Evolutionary conservation across 768 basidiomycete species (phyloP).

Genomic region (Tricholoma terreum): DNA sequence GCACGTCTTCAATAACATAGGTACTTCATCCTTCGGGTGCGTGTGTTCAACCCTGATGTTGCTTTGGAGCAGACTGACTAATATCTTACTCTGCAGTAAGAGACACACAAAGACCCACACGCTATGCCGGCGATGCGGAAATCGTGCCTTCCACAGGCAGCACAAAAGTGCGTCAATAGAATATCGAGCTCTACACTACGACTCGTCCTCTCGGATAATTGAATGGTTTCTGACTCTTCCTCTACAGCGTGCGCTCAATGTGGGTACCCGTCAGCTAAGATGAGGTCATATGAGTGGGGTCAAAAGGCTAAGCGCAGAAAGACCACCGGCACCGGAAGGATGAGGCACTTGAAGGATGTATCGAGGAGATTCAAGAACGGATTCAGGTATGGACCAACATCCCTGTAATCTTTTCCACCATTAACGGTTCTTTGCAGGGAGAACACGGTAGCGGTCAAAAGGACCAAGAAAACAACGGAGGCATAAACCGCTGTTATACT

Average conservation of each 20-base stretch:
- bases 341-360: constrained; percentile 90
- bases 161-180: constrained; percentile 78
- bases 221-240: not conserved
- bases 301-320: constrained; percentile 99
- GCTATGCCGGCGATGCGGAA: constrained; percentile 95
- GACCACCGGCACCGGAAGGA: constrained; percentile 97
- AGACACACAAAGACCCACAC: constrained; percentile 97
- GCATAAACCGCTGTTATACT: constrained; percentile 12
- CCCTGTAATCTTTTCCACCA: not conserved
- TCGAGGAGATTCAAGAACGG: constrained; percentile 98
- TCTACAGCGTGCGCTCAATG: constrained; percentile 85
- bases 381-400: constrained; percentile 61
- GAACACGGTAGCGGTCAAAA: constrained; percentile 22
- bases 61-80: constrained; percentile 1
- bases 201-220: not conserved
- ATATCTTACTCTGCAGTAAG: constrained; percentile 59
- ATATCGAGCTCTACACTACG: not conserved
- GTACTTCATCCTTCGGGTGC: constrained; percentile 95
- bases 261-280: constrained; percentile 93
- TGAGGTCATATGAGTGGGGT: constrained; percentile 97
- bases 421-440: constrained; percentile 9
- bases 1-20: constrained; percentile 36
- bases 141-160: constrained; percentile 96
- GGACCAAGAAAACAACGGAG: constrained; percentile 15
- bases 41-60: constrained; percentile 29